Evolutionary conservation across 257 asterid genomes (phyloP).

Genomic region (Solanum acaule): DNA sequence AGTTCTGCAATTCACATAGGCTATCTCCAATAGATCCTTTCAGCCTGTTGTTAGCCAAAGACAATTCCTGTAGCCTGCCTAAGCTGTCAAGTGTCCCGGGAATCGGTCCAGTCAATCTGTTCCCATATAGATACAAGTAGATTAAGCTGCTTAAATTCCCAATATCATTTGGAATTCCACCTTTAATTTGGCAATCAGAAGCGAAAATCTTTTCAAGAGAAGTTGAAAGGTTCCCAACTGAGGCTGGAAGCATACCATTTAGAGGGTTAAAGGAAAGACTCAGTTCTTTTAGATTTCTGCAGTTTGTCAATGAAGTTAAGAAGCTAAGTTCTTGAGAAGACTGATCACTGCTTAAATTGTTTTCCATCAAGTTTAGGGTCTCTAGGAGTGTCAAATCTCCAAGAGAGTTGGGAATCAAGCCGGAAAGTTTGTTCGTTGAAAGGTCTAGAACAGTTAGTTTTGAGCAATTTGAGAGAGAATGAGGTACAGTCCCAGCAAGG

Average conservation of each 20-base stretch:
- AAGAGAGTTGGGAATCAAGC: slow-evolving; percentile 24
- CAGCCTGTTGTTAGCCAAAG: slow-evolving; percentile 4
- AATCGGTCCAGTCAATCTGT: not conserved
- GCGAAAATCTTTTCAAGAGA: not conserved
- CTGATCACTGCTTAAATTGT: slow-evolving; percentile 14
- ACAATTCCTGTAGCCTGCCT: not conserved
- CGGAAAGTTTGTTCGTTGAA: slow-evolving; percentile 6
- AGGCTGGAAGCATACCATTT: slow-evolving; percentile 4
- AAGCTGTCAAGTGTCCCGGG: not conserved
- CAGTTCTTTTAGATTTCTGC: not conserved
- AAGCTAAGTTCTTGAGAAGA: not conserved
- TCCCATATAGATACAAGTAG: not conserved
- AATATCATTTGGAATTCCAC: slow-evolving; percentile 15
- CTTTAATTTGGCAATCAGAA: not conserved
- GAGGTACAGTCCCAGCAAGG: slow-evolving; percentile 20
- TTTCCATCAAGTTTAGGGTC: slow-evolving; percentile 11
- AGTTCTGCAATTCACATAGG: slow-evolving; percentile 5
- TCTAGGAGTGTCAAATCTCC: slow-evolving; percentile 20
- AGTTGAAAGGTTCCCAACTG: slow-evolving; percentile 26
- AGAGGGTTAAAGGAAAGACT: not conserved
- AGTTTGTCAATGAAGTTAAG: not conserved
- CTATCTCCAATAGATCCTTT: not conserved
- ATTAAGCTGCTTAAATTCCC: slow-evolving; percentile 17
- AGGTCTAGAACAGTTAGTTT: not conserved
- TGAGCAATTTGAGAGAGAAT: slow-evolving; percentile 13